Evolutionary conservation across 2,329 filamentous ascomycete genomes (phyloP).

Genomic region (Scytalidium lignicola): DNA sequence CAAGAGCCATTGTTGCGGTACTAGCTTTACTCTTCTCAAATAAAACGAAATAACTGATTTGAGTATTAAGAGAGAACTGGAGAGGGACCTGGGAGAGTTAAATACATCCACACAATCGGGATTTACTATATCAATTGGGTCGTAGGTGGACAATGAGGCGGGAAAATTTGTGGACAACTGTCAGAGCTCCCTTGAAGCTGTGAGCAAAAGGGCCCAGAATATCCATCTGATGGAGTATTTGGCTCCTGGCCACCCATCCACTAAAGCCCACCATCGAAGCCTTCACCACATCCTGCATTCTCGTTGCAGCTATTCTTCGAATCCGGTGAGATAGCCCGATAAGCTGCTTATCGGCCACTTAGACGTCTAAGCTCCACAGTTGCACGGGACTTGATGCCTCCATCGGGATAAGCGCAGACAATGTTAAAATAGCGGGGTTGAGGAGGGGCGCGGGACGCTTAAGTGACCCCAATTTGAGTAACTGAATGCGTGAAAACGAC

Average conservation of each 20-base stretch:
- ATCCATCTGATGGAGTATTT: background rate
- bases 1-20: slow-evolving; percentile 48
- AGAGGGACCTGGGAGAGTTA: background rate
- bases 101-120: slow-evolving; percentile 10
- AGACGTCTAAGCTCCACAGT: background rate
- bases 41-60: background rate
- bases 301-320: background rate
- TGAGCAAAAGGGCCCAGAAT: background rate
- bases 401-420: slow-evolving; percentile 10
- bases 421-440: slow-evolving; percentile 9
- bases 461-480: background rate
- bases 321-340: background rate
- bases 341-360: background rate
- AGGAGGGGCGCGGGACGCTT: slow-evolving; percentile 1
- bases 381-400: slow-evolving; percentile 12
- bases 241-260: background rate
- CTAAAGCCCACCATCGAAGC: background rate
- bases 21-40: background rate
- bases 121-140: slow-evolving; percentile 25
- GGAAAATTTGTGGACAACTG: background rate
- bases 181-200: background rate
- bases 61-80: background rate
- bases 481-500: background rate
- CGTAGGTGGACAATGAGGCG: slow-evolving; percentile 12
- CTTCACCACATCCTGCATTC: background rate